phyloP scores from a whole-genome alignment of 208 protist species.

The Trypanosoma lewisi region DNA sequence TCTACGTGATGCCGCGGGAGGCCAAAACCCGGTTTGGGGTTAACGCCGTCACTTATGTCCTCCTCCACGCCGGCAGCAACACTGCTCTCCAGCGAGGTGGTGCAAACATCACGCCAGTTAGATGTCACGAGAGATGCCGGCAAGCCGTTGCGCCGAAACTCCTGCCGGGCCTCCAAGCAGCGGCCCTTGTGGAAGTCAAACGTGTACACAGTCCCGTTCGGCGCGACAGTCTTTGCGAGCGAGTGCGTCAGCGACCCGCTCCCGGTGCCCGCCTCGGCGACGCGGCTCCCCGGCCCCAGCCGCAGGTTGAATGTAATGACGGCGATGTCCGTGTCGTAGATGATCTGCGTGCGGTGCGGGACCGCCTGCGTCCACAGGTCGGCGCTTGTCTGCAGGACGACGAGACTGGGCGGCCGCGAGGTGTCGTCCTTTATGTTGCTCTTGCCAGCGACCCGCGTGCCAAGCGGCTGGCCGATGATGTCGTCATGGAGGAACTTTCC shows the following conservation, averaged over 20 bases:
- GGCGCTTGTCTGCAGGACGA: slow-evolving; percentile 82
- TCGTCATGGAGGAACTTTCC: slow-evolving; percentile 81
- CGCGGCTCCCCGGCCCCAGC: slow-evolving; percentile 63
- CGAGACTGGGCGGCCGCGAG: slow-evolving; percentile 31
- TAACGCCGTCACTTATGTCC: slow-evolving; percentile 26
- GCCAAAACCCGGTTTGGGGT: slow-evolving; percentile 65
- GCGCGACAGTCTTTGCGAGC: slow-evolving; percentile 76
- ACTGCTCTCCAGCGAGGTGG: slow-evolving; percentile 26
- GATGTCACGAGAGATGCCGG: slow-evolving; percentile 54
- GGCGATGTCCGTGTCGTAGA: slow-evolving; percentile 91
- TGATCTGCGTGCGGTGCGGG: slow-evolving; percentile 90
- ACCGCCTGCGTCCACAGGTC: slow-evolving; percentile 90
- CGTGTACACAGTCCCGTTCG: slow-evolving; percentile 78
- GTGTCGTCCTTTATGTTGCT: slow-evolving; percentile 66
- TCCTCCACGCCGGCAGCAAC: slow-evolving; percentile 23
- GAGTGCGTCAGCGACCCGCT: slow-evolving; percentile 88
- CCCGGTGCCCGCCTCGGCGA: slow-evolving; percentile 91
- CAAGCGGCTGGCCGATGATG: slow-evolving; percentile 75
- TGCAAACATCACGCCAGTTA: slow-evolving; percentile 85
- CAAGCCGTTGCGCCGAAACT: slow-evolving; percentile 79
- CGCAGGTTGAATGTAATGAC: slow-evolving; percentile 79
- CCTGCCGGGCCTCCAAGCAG: slow-evolving; percentile 67
- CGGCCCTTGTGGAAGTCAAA: slow-evolving; percentile 88
- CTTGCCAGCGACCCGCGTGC: slow-evolving; percentile 50
- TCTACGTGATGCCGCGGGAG: slow-evolving; percentile 72